Percentiles rank a stretch among this genome's conserved stretches.
These are phyloP conservation scores for Blastomyces parvus DNA, from an alignment of 2,329 filamentous ascomycete species.

Conservation along the genomic window DNA sequence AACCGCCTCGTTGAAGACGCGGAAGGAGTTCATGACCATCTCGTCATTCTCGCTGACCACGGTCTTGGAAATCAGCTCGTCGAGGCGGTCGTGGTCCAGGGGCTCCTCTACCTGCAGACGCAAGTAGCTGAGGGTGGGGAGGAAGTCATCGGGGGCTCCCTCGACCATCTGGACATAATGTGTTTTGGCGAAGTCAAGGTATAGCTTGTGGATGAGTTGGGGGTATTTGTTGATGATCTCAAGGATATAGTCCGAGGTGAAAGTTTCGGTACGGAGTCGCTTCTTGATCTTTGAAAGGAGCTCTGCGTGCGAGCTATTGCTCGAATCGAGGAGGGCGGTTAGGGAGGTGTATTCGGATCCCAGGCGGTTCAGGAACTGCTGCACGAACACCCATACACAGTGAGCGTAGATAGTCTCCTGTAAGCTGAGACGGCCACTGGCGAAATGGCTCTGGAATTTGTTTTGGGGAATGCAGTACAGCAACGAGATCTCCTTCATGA, in stretches of 20 bases:
- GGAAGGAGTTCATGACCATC: slow-evolving; percentile 96
- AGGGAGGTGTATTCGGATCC: slow-evolving; percentile 86
- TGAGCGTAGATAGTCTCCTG: slow-evolving; percentile 97
- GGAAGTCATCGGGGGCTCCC: slow-evolving; percentile 53
- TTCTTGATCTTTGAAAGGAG: slow-evolving; percentile 91
- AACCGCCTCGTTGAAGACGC: slow-evolving; percentile 85
- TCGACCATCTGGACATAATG: slow-evolving; percentile 64
- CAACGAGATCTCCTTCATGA: slow-evolving; percentile 95
- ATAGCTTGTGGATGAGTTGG: slow-evolving; percentile 73
- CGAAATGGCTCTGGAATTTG: slow-evolving; percentile 86
- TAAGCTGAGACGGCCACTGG: slow-evolving; percentile 72
- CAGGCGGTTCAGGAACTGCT: slow-evolving; percentile 94
- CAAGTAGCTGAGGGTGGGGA: slow-evolving; percentile 60
- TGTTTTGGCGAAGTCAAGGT: slow-evolving; percentile 81
- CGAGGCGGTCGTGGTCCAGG: slow-evolving; percentile 63
- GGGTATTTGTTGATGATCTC: slow-evolving; percentile 94
- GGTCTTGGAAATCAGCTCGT: slow-evolving; percentile 68
- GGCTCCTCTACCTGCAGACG: slow-evolving; percentile 61
- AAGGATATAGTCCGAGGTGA: slow-evolving; percentile 94
- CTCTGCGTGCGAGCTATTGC: slow-evolving; percentile 76
- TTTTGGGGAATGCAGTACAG: slow-evolving; percentile 97
- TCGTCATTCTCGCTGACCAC: slow-evolving; percentile 89
- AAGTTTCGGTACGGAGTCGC: slow-evolving; percentile 87
- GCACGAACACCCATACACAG: slow-evolving; percentile 94
- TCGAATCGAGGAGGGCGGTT: slow-evolving; percentile 65